Percentiles rank a stretch among this genome's conserved stretches.
Evolutionary conservation across 1,284 basidiomycete species (phyloP).

Genomic region (Cutaneotrichosporon sp.): DNA sequence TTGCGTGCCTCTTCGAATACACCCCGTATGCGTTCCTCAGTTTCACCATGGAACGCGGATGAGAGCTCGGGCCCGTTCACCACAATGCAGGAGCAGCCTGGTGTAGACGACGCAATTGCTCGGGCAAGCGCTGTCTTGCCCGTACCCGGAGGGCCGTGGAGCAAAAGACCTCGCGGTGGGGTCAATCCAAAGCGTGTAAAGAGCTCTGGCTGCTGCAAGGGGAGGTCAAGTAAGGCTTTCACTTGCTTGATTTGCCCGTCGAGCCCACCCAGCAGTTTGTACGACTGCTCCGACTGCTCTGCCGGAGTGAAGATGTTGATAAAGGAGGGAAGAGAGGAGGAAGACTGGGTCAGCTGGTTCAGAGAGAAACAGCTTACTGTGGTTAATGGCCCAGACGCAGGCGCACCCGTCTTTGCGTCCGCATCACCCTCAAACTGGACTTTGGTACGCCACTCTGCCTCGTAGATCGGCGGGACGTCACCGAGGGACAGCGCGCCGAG

Average conservation of each 20-base stretch:
- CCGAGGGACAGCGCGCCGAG: conserved; percentile 46
- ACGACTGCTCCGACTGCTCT: conserved; percentile 37
- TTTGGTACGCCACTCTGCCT: conserved; percentile 45
- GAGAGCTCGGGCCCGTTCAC: conserved; percentile 94
- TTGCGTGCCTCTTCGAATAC: conserved; percentile 80
- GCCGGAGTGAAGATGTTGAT: conserved; percentile 45
- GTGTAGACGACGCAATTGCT: conserved; percentile 72
- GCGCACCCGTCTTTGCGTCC: neutral
- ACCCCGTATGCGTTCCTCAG: conserved; percentile 80
- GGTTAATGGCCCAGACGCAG: neutral
- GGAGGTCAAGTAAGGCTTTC: conserved; percentile 89
- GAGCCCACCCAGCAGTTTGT: conserved; percentile 77
- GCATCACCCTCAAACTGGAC: conserved; percentile 19
- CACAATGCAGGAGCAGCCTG: conserved; percentile 71
- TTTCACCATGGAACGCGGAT: conserved; percentile 93
- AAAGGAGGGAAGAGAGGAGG: conserved; percentile 32
- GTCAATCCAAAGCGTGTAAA: conserved; percentile 85
- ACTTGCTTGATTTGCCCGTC: conserved; percentile 83
- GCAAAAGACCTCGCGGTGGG: conserved; percentile 80
- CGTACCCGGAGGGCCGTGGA: conserved; percentile 89
- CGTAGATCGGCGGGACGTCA: conserved; percentile 50
- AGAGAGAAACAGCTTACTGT: neutral
- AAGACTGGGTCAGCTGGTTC: conserved; percentile 6
- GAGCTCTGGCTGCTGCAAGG: conserved; percentile 80
- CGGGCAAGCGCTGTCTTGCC: conserved; percentile 91